phyloP scores from a whole-genome alignment of 1,139 yeast species.

The Meyerozyma smithsonii region DNA sequence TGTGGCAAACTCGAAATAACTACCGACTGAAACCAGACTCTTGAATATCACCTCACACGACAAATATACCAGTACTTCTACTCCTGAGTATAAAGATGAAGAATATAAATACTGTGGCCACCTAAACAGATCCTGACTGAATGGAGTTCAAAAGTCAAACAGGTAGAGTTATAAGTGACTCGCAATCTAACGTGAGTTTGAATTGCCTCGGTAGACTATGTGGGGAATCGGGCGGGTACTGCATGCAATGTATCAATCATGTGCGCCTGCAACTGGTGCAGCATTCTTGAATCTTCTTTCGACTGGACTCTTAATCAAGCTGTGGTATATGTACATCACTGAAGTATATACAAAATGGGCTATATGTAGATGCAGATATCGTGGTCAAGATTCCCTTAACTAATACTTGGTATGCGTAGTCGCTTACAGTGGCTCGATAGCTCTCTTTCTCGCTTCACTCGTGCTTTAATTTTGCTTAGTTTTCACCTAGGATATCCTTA shows the following conservation, averaged over 20 bases:
- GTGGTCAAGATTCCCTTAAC: no score
- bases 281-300: no score
- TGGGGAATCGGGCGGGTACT: background rate
- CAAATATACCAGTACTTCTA: background rate
- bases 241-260: background rate
- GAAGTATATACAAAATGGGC: no score
- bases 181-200: background rate
- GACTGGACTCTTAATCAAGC: no score
- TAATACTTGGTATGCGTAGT: background rate
- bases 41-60: background rate
- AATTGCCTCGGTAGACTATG: background rate
- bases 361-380: no score
- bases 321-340: background rate
- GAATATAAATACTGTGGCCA: background rate
- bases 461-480: background rate
- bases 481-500: conserved; percentile 48
- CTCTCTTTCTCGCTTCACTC: background rate
- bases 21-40: no score
- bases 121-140: no score
- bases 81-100: background rate
- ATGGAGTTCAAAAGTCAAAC: no score
- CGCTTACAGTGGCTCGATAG: background rate
- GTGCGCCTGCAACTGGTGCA: background rate
- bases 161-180: background rate
- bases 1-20: no score